phyloP scores from a whole-genome alignment of 257 asterid species.

The Nemophila menziesii region DNA sequence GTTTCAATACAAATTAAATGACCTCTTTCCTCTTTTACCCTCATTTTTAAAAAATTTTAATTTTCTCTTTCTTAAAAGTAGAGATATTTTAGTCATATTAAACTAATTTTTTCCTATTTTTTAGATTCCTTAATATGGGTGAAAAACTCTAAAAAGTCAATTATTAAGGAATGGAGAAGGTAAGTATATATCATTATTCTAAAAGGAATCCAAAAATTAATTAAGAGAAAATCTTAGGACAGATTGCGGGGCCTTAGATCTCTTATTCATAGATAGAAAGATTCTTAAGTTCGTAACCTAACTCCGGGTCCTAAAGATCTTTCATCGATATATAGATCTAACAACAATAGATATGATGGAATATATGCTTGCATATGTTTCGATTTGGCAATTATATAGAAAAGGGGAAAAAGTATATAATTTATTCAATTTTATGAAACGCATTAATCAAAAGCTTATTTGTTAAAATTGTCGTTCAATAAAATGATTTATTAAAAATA shows the following conservation, averaged over 20 bases:
- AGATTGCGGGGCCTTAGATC: conserved; percentile 6
- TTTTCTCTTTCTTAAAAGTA: too few species aligned
- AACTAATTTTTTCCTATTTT: too few species aligned
- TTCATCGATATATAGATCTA: not conserved
- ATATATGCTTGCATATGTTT: conserved; percentile 17
- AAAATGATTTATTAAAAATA: too few species aligned
- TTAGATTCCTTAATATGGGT: too few species aligned
- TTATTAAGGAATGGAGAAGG: too few species aligned
- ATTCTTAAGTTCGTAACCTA: not conserved
- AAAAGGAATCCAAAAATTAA: not conserved
- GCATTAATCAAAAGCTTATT: not conserved
- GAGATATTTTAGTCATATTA: too few species aligned
- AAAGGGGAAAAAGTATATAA: not conserved
- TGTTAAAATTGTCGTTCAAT: too few species aligned
- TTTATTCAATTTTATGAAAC: not conserved
- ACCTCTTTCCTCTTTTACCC: too few species aligned
- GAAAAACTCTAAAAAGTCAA: too few species aligned
- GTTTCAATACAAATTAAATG: too few species aligned
- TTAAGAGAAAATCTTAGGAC: conserved; percentile 25
- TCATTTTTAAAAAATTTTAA: too few species aligned
- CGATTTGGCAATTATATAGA: conserved; percentile 7
- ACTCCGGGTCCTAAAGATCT: conserved; percentile 11
- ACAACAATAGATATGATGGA: not conserved
- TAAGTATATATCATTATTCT: too few species aligned
- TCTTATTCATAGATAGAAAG: not conserved